Base-by-base conservation (phyloP, 805 yeast genomes). In the Blastobotrys robertii region DNA sequence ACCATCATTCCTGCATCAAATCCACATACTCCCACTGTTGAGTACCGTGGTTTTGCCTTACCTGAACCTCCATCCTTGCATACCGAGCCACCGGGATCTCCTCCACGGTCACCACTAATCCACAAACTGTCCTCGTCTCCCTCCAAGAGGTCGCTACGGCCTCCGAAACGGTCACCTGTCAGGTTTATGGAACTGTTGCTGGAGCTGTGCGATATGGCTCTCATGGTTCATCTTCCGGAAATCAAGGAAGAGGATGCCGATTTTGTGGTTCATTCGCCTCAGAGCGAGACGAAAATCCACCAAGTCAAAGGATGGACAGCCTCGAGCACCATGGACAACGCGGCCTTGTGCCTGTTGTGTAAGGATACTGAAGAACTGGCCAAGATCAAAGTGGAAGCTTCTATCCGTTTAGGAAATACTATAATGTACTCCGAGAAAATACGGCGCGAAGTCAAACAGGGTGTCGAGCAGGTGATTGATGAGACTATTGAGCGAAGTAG, bases 401-500 rank as follows among this genome's bases (percentile, higher is more conserved):
- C 86, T 13, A 66, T 76, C 12, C 67, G 96, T 54, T 68, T 84
- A 43, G 79, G 84, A 10, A 82, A 87, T 47, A 75, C 85, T 2
- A 67, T 84, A 46, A 76, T 81, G 43, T 86, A 81, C 58, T 78
- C 84, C 14, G 81, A 81, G 49, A 80, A 77, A 52, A 77, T 87
- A 39, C 82, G 84, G 42, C 74, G 72, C 41, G 95, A 88, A 59
- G 83, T 86, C 3, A 92, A 86, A 55, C 70, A 63, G 14, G 64
- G 78, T 54, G 87, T 87, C 2, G 61, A 83, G 22, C 62, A 67
- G 31, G 68, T 81, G 1, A 84, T 88, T 2, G 65, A 70, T 16
- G 77, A 77, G 30, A 81, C 92, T 0, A 71, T 86, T 2, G 60
- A 64, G 31, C 74, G 71, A 51, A 79, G 75, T 9, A 65, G 66